Conservation (phyloP, 2,329 filamentous ascomycete genomes). For the Arthroderma sp. region DNA sequence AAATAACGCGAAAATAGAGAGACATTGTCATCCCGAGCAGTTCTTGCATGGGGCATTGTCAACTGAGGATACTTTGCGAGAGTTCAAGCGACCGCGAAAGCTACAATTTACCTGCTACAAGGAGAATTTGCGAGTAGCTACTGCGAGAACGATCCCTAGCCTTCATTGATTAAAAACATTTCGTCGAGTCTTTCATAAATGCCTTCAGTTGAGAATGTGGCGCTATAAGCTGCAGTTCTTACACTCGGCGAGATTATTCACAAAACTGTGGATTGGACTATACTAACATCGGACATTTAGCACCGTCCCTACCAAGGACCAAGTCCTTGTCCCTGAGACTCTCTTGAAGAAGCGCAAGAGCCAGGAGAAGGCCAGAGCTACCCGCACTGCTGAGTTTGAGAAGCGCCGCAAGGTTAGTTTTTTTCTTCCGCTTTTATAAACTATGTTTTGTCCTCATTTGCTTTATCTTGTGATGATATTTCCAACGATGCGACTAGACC, state of each 20-base stretch:
- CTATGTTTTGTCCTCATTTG: constrained; percentile 9
- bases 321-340: constrained; percentile 97
- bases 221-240: constrained; percentile 80
- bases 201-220: constrained; percentile 73
- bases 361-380: constrained; percentile 97
- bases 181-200: constrained; percentile 62
- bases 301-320: constrained; percentile 83
- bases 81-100: constrained; percentile 16
- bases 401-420: constrained; percentile 80
- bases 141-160: constrained; percentile 14
- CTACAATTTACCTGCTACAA: constrained; percentile 6
- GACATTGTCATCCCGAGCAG: constrained; percentile 43
- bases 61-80: constrained; percentile 46
- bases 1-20: constrained; percentile 29
- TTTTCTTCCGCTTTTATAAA: neutral
- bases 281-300: constrained; percentile 55
- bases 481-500: constrained; percentile 85
- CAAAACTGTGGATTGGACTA: constrained; percentile 60
- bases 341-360: constrained; percentile 99
- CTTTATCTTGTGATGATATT: constrained; percentile 65
- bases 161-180: constrained; percentile 69
- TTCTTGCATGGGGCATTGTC: constrained; percentile 56
- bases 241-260: constrained; percentile 66
- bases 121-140: constrained; percentile 18
- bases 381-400: constrained; percentile 64